Evolutionary conservation across 352 stramenopile species (phyloP).

Genomic region (Albugo laibachii): DNA sequence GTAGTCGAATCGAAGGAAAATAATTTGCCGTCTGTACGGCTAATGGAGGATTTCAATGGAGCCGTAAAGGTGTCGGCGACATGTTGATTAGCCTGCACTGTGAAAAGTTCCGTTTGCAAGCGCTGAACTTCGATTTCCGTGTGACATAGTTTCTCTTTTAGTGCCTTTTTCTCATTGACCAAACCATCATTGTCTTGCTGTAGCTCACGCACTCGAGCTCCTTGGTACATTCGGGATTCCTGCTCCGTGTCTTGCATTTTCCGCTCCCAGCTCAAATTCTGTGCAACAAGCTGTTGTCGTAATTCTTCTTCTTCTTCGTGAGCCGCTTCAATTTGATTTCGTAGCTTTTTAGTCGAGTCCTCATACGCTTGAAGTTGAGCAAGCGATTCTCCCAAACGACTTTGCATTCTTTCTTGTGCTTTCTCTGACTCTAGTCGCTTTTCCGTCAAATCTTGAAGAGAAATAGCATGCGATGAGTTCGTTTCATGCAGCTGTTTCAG

Average conservation of each 20-base stretch:
- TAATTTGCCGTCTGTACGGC: too few species aligned
- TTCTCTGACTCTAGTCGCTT: slow-evolving; percentile 12
- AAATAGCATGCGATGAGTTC: background rate
- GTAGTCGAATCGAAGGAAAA: too few species aligned
- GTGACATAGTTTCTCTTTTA: slow-evolving; percentile 30
- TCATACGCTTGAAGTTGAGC: slow-evolving; percentile 22
- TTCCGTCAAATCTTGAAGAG: background rate
- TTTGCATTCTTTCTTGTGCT: slow-evolving; percentile 14
- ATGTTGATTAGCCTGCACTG: slow-evolving; percentile 8
- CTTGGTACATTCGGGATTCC: slow-evolving; percentile 19
- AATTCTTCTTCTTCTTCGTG: slow-evolving; percentile 46
- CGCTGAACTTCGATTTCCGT: slow-evolving; percentile 41
- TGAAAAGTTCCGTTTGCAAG: slow-evolving; percentile 23
- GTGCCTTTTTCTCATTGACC: slow-evolving; percentile 28
- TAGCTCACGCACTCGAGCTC: slow-evolving; percentile 28
- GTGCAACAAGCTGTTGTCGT: slow-evolving; percentile 32
- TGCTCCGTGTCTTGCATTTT: slow-evolving; percentile 43
- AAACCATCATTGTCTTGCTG: slow-evolving; percentile 32
- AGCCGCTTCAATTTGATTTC: slow-evolving; percentile 38
- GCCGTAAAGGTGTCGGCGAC: too few species aligned
- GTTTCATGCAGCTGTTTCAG: slow-evolving; percentile 23
- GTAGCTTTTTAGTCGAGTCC: slow-evolving; percentile 21
- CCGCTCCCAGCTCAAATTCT: slow-evolving; percentile 50
- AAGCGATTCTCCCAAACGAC: too few species aligned
- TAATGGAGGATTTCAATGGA: too few species aligned